Evolutionary conservation across 2,329 filamentous ascomycete genomes (phyloP).

Genomic region (Cladosporium colombiae): DNA sequence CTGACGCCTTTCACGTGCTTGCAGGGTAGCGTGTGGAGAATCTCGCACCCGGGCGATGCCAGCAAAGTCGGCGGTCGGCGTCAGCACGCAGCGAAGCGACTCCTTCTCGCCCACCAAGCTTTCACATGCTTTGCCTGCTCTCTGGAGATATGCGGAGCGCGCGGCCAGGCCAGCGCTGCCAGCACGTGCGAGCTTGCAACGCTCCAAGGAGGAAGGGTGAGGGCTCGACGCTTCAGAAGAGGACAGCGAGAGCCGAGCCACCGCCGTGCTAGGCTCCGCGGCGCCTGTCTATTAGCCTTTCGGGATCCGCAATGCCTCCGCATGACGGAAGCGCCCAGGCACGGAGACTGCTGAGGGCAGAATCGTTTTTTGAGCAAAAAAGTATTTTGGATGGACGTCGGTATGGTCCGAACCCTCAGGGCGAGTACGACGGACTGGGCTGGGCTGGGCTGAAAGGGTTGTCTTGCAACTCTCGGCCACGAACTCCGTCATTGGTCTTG

Average conservation of each 20-base stretch:
- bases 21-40: conserved; percentile 13
- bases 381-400: background rate
- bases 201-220: background rate
- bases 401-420: conserved; percentile 1
- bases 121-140: conserved; percentile 3
- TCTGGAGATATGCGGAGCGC: conserved; percentile 14
- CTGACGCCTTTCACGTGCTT: conserved; percentile 10
- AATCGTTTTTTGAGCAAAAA: conserved; percentile 2
- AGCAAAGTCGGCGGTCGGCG: background rate
- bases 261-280: conserved; percentile 10
- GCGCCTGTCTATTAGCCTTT: background rate
- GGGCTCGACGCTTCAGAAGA: background rate
- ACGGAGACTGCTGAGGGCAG: background rate
- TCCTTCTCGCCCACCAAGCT: conserved; percentile 4
- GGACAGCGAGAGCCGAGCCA: conserved; percentile 14
- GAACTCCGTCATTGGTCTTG: background rate
- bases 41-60: background rate
- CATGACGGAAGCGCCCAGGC: conserved; percentile 1
- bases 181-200: conserved; percentile 12
- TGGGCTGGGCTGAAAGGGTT: background rate
- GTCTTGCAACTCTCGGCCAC: background rate
- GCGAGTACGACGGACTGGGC: background rate
- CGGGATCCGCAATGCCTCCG: conserved; percentile 19
- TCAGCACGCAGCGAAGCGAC: background rate
- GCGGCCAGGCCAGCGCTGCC: background rate